Base-by-base conservation (phyloP, 768 basidiomycete genomes). In the Lentinus tigrinus region DNA sequence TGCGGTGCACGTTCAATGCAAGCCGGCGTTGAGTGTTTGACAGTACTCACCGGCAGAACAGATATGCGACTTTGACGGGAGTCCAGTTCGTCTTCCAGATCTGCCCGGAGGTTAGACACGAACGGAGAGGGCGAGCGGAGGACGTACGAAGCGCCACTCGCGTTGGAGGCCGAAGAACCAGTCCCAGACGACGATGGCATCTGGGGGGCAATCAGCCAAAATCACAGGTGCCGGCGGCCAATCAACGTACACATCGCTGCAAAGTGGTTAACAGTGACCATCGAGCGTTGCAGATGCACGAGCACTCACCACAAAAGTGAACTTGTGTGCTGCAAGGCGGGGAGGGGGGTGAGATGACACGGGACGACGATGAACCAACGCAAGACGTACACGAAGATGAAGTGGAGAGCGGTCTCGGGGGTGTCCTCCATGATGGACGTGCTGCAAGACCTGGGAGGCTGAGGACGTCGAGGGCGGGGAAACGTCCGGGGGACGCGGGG, bases 51-150 rank as follows among this genome's bases (percentile, higher is more conserved):
- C 90, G 83, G 77, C 90, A 92, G 78, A 91, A 89, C 63, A 92
- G 80, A 73, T 91, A 92, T 48, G 90, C 85, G 58, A 85, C 71
- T 73, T 92, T 92, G 70, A 91, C 89, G 47, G 90, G 89, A 38
- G 88, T 91, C 90, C 90, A 92, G 63, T 79, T 81, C 14, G 87
- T 89, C 74, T 82, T 88, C 90, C 90, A 92, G 63, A 91, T 81
- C 89, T 91, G 63, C 52, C 47, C 44, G 49, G 17, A 57, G 28
- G 14, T 39, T 27, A 58, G 31, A 31, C 31, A 63, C 61, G 63
- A 14, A 2, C 47, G 57, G 52, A 39, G 48, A 24, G 52, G 26
- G 7, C 13, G 11, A 51, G 50, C 56, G 60, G 52, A 34, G 53
- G 48, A 73, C 78, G 65, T 73, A 91, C 89, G 73, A 88, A 91